These are phyloP conservation scores for Albizia julibrissin DNA, from an alignment of 306 rosid genomes.

Conservation along the genomic window DNA sequence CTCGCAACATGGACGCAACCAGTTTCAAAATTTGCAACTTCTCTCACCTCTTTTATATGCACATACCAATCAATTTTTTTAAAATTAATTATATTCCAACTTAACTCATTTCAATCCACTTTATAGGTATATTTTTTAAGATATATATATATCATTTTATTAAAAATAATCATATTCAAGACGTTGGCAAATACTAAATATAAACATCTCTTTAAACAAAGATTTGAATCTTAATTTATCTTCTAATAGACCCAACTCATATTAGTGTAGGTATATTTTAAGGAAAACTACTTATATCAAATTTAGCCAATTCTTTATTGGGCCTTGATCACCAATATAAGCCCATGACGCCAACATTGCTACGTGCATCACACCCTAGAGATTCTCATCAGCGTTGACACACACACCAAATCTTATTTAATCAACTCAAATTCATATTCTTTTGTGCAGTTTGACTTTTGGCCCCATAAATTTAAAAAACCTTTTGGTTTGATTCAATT, in stretches of 20 bases:
- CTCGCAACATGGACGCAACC: conserved; percentile 45
- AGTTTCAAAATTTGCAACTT: background rate
- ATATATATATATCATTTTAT: no score
- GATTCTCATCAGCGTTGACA: background rate
- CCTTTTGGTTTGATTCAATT: background rate
- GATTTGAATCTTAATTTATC: no score
- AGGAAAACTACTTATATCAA: background rate
- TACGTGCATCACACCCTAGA: conserved; percentile 1
- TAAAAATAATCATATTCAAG: no score
- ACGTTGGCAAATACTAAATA: no score
- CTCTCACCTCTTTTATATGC: no score
- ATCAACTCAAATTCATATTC: background rate
- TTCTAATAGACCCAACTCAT: no score
- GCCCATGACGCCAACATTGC: conserved; percentile 39
- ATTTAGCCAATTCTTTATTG: conserved; percentile 25
- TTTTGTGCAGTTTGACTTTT: background rate
- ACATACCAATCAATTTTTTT: background rate
- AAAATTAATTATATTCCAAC: background rate
- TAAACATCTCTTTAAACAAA: no score
- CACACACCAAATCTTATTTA: background rate
- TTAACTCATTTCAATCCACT: no score
- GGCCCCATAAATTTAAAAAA: background rate
- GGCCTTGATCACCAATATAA: conserved; percentile 35
- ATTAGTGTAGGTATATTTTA: background rate
- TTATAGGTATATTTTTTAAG: no score